Evolutionary conservation across 2,329 filamentous ascomycete species (phyloP).

Genomic region (Penicillium sp.): DNA sequence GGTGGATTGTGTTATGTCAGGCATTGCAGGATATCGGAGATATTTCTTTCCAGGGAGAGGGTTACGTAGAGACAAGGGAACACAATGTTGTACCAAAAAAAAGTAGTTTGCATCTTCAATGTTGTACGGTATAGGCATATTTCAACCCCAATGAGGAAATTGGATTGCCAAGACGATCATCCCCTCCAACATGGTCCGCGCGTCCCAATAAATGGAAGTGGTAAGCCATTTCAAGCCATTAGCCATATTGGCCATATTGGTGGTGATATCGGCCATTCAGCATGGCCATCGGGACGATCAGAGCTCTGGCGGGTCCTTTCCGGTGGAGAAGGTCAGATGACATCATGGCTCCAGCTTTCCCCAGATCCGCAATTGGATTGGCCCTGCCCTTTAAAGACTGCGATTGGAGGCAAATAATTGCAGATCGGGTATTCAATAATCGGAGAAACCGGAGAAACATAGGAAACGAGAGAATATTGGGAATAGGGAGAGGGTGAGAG

Average conservation of each 20-base stretch:
- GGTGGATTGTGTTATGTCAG: neutral
- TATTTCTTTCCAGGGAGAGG: neutral
- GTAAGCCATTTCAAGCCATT: neutral
- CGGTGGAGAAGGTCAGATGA: neutral
- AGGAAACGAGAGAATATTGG: too few species aligned
- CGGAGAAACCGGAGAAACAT: neutral
- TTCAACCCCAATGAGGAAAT: neutral
- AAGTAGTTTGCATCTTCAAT: neutral
- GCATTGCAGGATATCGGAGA: neutral
- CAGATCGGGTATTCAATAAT: neutral
- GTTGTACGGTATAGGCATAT: neutral
- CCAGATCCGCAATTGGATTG: neutral
- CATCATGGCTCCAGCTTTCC: slow-evolving; percentile 3
- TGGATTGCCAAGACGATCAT: neutral
- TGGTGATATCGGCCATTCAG: too few species aligned
- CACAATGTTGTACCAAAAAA: neutral
- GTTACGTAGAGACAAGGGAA: neutral
- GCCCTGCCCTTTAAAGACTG: too few species aligned
- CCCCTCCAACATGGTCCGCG: neutral
- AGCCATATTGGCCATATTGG: neutral
- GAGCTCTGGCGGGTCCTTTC: neutral
- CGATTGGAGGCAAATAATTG: neutral
- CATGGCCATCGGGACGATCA: neutral
- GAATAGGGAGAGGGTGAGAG: too few species aligned
- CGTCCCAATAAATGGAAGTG: neutral